Conservation (phyloP, 2,329 filamentous ascomycete genomes). For the Tolypocladium ovalisporum region DNA sequence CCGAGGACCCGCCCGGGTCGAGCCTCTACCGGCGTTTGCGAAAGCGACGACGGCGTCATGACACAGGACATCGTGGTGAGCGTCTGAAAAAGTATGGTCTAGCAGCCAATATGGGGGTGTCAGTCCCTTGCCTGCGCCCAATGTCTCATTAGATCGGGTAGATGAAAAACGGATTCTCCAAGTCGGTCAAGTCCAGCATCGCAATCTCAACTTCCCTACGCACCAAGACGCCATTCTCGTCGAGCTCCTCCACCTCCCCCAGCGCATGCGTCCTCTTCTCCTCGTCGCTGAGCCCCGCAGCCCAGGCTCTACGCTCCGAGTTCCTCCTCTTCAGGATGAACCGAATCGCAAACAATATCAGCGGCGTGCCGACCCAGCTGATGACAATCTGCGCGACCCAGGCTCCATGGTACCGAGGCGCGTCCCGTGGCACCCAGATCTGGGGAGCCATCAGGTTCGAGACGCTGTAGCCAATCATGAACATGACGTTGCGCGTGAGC, state of each 20-base stretch:
- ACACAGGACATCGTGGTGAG: no score
- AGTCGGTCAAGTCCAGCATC: constrained; percentile 25
- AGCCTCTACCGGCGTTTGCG: no score
- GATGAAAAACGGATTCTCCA: constrained; percentile 27
- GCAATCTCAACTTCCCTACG: constrained; percentile 22
- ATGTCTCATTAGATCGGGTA: constrained; percentile 10
- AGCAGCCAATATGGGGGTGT: no score
- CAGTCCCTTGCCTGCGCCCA: neutral
- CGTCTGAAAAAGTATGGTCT: no score
- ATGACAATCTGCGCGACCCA: neutral
- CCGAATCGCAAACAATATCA: neutral
- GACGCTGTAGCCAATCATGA: constrained; percentile 24
- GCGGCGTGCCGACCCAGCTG: neutral
- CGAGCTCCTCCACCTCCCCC: constrained; percentile 2
- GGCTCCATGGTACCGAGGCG: constrained; percentile 14
- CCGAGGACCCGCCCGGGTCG: no score
- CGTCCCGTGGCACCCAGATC: constrained; percentile 19
- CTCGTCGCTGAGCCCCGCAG: neutral
- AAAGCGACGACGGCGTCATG: no score
- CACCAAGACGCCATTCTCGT: constrained; percentile 17
- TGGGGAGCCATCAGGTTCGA: constrained; percentile 25
- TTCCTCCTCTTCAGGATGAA: neutral
- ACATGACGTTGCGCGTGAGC: constrained; percentile 28
- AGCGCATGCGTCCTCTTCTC: neutral
- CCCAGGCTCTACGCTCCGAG: neutral